Evolutionary conservation across 345 rosid species (phyloP), one percentile per base, ranked within the genome.

Genomic region (Murraya paniculata): DNA sequence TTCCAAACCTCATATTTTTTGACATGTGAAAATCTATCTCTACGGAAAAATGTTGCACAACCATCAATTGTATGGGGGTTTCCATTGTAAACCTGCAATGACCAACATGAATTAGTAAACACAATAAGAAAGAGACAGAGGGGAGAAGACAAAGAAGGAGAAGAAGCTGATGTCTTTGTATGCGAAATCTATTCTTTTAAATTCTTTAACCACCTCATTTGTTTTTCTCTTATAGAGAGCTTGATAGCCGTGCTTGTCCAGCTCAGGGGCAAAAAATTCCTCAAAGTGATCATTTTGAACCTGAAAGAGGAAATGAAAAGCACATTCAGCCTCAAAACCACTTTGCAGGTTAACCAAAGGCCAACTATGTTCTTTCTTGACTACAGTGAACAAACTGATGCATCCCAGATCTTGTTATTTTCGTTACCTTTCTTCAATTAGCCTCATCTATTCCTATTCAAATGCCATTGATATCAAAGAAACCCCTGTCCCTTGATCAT

Each of bases 201-300:
- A 56, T 61, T 75, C 74, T 45, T 45, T 66, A 57, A 80, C 82
- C 36, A 95, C 98, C 97, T 96, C 99, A 68, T 83, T 94, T 16
- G 99, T 96, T 85, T 90, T 92, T 85, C 91, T 92, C 88, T 95
- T 95, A 57, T 83, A 95, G 13, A 95, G 86, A 78, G 96, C 94
- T 83, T 90, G 92, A 82, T 95, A 95, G 35, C 99, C 99, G 78
- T 95, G 99, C 76, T 95, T 95, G 84, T 92, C 99, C 81, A 95
- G 84, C 87, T 95, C 99, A 30, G 98, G 98, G 68, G 93, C 83
- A 19, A 95, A 95, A 82, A 95, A 91, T 68, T 91, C 97, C 33
- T 95, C 93, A 81, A 87, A 95, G 83, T 95, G 99, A 86, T 95
- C 97, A 77, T 81, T 95, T 83, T 95, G 99, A 72, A 95, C 96